phyloP scores from a whole-genome alignment of 148 eudicot species.

The Vaccinium corymbosum region DNA sequence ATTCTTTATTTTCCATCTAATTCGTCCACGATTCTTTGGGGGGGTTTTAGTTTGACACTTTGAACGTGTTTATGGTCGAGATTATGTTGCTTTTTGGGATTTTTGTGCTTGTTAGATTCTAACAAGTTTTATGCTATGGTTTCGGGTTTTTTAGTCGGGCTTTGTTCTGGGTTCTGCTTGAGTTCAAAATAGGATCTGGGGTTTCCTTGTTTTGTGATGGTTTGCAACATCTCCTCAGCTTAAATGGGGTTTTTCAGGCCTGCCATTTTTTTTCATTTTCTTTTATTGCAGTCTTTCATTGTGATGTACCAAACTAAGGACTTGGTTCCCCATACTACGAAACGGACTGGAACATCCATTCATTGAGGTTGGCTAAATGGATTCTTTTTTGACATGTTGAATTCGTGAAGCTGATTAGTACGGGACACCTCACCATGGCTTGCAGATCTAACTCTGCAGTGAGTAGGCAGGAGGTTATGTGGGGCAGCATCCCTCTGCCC shows the following conservation, averaged over 20 bases:
- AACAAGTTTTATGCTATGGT: not conserved
- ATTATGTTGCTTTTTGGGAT: not conserved
- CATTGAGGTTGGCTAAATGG: not conserved
- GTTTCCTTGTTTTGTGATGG: not conserved
- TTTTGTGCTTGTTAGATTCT: slow-evolving; percentile 10
- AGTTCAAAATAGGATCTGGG: slow-evolving; percentile 11
- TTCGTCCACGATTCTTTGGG: not conserved
- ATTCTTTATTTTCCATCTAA: not conserved
- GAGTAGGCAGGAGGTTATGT: not conserved
- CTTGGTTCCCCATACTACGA: not conserved
- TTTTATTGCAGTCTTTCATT: not conserved
- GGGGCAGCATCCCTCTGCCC: not conserved
- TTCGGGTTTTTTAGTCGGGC: slow-evolving; percentile 5
- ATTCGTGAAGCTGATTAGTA: not conserved
- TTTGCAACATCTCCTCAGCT: not conserved
- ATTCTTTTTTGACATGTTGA: not conserved
- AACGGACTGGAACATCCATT: not conserved
- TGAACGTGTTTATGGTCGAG: not conserved
- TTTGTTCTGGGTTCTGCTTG: not conserved
- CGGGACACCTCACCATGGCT: not conserved
- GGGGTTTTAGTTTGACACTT: not conserved
- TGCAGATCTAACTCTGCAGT: not conserved
- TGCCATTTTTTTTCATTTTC: not conserved
- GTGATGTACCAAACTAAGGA: not conserved
- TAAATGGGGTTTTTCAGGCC: not conserved